phyloP scores from a whole-genome alignment of 2,329 filamentous ascomycete species.

The Epicoccum nigrum region DNA sequence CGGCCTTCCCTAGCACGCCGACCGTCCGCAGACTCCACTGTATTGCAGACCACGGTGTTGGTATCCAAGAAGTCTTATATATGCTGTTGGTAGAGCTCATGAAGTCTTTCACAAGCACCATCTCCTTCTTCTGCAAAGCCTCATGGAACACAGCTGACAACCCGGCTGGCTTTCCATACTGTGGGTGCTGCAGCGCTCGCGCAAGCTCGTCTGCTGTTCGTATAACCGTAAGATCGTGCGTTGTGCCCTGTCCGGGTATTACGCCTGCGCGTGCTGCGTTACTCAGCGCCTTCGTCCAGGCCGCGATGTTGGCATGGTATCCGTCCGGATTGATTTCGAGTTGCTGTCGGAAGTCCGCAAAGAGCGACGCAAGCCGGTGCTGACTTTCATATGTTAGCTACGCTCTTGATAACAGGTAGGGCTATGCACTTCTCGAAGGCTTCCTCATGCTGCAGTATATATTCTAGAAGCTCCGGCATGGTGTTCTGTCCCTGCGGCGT shows the following conservation, averaged over 20 bases:
- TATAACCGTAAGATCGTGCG: constrained; percentile 58
- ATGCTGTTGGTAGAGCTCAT: constrained; percentile 69
- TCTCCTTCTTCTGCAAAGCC: constrained; percentile 69
- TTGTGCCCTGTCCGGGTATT: constrained; percentile 51
- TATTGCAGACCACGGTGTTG: constrained; percentile 71
- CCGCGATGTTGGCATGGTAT: constrained; percentile 77
- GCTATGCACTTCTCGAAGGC: constrained; percentile 52
- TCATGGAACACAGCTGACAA: constrained; percentile 81
- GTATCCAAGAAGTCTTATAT: constrained; percentile 72
- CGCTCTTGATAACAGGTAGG: not conserved
- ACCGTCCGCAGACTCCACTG: constrained; percentile 74
- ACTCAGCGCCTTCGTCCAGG: constrained; percentile 79
- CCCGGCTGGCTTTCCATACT: constrained; percentile 81
- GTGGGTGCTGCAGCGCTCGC: constrained; percentile 72
- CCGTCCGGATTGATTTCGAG: constrained; percentile 81
- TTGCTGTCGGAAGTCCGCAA: constrained; percentile 82
- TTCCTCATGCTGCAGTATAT: constrained; percentile 58
- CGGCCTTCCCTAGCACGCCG: constrained; percentile 62
- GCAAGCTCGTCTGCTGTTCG: constrained; percentile 67
- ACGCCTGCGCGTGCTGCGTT: constrained; percentile 70
- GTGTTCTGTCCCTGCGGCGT: constrained; percentile 31
- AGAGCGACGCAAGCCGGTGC: constrained; percentile 81
- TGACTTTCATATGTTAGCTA: constrained; percentile 52
- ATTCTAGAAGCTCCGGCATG: constrained; percentile 73
- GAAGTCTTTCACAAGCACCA: constrained; percentile 76